Base-by-base conservation (phyloP, 2,329 filamentous ascomycete genomes). In the Aspergillus sp. region DNA sequence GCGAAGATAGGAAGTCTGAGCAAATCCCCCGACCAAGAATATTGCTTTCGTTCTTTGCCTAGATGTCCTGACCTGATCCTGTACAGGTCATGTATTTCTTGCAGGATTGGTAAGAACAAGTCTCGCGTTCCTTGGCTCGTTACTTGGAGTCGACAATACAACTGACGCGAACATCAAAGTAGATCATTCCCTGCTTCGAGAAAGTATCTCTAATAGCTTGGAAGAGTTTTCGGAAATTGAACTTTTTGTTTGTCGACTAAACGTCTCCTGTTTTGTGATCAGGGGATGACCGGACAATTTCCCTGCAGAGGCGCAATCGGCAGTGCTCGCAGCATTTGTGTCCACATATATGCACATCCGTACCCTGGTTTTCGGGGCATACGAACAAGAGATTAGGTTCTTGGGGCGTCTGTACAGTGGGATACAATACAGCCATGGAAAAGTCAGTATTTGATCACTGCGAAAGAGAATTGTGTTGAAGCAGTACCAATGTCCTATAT, bases 21-120 rank as follows among this genome's bases (percentile, higher is more conserved):
- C 60, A 42, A 64, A 62, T 1, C 59, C 59, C 1, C 62, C 61
- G 1, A 64, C 61, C 0, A 64, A 43, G 1, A 63, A 52, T 1
- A 65, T 49, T 5, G 57, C 49, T 52, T 76, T 74, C 49, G 85
- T 81, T 36, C 80, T 78, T 57, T 79, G 79, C 60, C 76, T 76
- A 34, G 78, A 79, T 10, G 77, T 77, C 67, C 81, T 79, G 53
- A 62, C 50, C 39, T 62, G 60, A 27, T 47, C 35, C 29, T 49
- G 47, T 4, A 63, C 56, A 10, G 62, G 50, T 49, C 41, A 7
- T 44, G 43, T 33, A 61, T 43, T 0, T 55, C 52, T 28, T 51
- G 39, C 6, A 62, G 41, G 12, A 57, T 47, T 3, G 57, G 57
- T 4, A 50, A 29, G 33, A 63, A 62, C 2, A 64, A 41, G 3